Percentiles rank a stretch among this genome's conserved stretches.
Conservation (phyloP, 495 filamentous ascomycete species). For the Articulospora tetracladia region DNA sequence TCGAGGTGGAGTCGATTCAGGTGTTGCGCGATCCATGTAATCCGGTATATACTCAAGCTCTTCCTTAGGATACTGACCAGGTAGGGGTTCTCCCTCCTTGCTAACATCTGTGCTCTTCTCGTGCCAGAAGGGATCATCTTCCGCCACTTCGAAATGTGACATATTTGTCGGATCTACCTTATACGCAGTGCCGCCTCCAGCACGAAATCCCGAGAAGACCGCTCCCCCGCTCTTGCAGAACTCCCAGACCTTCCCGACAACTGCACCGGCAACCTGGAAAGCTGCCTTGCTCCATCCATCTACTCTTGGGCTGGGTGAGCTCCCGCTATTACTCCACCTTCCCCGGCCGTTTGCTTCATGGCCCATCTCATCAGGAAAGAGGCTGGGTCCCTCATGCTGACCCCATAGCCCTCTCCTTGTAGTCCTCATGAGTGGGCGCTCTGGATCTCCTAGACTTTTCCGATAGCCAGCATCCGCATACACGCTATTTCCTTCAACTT, state of each 20-base stretch:
- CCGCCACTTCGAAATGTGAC: slow-evolving; percentile 6
- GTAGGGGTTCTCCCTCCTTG: slow-evolving; percentile 27
- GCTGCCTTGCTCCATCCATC: slow-evolving; percentile 43
- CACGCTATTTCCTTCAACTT: slow-evolving; percentile 39
- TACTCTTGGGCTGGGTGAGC: slow-evolving; percentile 6
- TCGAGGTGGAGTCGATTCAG: slow-evolving; percentile 41
- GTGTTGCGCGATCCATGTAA: slow-evolving; percentile 32
- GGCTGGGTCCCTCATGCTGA: slow-evolving; percentile 13
- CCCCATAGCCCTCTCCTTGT: slow-evolving; percentile 23
- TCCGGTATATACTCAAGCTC: slow-evolving; percentile 28
- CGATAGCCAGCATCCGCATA: slow-evolving; percentile 54
- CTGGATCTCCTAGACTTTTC: slow-evolving; percentile 35
- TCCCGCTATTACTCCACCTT: slow-evolving; percentile 7
- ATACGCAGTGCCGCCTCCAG: slow-evolving; percentile 75
- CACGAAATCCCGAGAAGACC: slow-evolving; percentile 78
- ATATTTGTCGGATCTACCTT: slow-evolving; percentile 22
- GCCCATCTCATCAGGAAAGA: slow-evolving; percentile 28
- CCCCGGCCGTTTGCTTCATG: slow-evolving; percentile 19
- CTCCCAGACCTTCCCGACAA: slow-evolving; percentile 76
- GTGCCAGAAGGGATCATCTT: slow-evolving; percentile 11
- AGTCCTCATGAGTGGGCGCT: slow-evolving; percentile 9
- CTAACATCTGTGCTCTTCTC: not conserved
- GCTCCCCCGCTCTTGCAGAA: slow-evolving; percentile 62
- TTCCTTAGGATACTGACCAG: slow-evolving; percentile 42
- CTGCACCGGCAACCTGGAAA: slow-evolving; percentile 42